Conservation (phyloP, 139 green algal genomes). For the Spirogloea muscicola region DNA sequence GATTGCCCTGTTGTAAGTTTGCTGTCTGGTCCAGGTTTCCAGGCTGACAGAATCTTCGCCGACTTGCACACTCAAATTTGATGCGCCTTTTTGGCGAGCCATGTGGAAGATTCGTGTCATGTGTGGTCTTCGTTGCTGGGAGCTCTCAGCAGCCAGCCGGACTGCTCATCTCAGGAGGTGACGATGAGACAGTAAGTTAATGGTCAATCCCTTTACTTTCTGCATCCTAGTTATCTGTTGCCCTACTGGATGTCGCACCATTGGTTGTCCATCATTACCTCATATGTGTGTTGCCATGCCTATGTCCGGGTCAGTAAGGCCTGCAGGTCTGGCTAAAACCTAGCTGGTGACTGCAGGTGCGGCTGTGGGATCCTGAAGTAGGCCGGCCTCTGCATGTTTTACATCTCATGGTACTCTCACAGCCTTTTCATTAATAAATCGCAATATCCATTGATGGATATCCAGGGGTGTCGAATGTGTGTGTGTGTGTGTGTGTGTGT, state of each 20-base stretch:
- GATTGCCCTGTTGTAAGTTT: neutral
- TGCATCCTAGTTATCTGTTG: neutral
- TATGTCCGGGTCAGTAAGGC: no score
- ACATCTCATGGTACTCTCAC: no score
- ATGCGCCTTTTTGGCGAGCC: neutral
- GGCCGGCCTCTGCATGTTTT: slow-evolving; percentile 44
- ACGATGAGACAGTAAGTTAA: slow-evolving; percentile 64
- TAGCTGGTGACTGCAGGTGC: no score
- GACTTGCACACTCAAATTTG: slow-evolving; percentile 24
- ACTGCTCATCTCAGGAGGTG: slow-evolving; percentile 61
- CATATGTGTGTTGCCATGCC: slow-evolving; percentile 6
- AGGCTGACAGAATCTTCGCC: slow-evolving; percentile 2
- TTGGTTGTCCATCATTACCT: slow-evolving; percentile 1
- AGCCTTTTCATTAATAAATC: no score
- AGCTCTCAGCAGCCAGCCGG: slow-evolving; percentile 8
- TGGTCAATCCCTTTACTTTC: no score
- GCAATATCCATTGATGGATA: no score
- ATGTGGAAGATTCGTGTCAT: slow-evolving; percentile 50
- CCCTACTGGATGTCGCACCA: neutral
- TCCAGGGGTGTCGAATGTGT: no score
- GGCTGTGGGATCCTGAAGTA: neutral
- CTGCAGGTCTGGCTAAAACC: no score
- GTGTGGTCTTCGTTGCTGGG: slow-evolving; percentile 54
- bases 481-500: no score
- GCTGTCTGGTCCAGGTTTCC: neutral